phyloP scores from a whole-genome alignment of 2,329 filamentous ascomycete species.

The Cercospora sp. region DNA sequence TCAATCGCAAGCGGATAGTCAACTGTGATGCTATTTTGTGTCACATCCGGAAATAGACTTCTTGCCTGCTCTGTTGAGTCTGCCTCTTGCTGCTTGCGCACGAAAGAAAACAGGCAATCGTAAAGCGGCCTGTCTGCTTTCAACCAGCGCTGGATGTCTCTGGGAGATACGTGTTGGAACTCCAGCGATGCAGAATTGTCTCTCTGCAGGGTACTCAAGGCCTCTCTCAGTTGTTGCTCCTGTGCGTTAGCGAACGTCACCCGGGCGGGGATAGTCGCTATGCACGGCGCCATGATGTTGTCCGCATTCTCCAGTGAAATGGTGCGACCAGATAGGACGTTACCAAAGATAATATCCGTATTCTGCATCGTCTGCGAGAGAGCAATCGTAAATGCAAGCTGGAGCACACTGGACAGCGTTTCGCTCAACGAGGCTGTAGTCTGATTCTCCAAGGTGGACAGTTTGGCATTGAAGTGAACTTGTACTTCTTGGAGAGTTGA shows the following conservation, averaged over 20 bases:
- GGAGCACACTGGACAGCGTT: constrained; percentile 17
- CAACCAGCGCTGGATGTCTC: constrained; percentile 19
- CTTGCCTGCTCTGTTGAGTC: neutral
- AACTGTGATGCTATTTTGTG: constrained; percentile 13
- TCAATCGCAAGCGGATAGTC: constrained; percentile 23
- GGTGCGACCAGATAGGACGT: constrained; percentile 19
- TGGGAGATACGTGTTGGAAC: constrained; percentile 19
- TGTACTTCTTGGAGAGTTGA: constrained; percentile 3
- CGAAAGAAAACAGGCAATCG: constrained; percentile 21
- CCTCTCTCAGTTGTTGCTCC: neutral
- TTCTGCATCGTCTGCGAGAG: constrained; percentile 14
- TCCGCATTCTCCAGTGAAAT: constrained; percentile 17
- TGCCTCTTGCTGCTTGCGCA: constrained; percentile 2
- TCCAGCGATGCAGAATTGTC: constrained; percentile 18
- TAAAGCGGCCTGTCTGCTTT: constrained; percentile 20
- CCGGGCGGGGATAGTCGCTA: constrained; percentile 20
- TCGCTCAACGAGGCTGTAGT: neutral
- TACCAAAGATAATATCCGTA: constrained; percentile 22
- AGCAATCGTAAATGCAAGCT: constrained; percentile 15
- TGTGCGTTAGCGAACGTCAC: constrained; percentile 10
- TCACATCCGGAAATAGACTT: constrained; percentile 7
- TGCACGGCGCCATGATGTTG: constrained; percentile 23
- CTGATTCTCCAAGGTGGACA: constrained; percentile 8
- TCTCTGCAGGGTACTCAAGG: constrained; percentile 9
- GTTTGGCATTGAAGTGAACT: neutral